A percentile compares a stretch with the other conserved stretches of the same genome.
Conservation (phyloP, 345 rosid species). For the Ceriops decandra region DNA sequence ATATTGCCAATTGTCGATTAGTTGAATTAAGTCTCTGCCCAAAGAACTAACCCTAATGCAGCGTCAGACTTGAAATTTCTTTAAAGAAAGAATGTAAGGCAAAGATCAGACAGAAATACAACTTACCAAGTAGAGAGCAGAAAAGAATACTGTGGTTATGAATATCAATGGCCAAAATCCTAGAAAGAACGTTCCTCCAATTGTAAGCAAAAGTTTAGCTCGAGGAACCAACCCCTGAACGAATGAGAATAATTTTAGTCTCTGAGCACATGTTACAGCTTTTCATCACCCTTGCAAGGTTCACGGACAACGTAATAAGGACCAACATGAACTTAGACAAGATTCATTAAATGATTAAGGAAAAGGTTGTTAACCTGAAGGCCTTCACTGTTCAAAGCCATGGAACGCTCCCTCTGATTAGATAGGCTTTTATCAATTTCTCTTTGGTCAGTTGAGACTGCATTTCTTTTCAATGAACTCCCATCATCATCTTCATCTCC, state of each 20-base stretch:
- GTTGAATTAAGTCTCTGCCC: too few relatives aligned
- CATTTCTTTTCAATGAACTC: constrained; percentile 54
- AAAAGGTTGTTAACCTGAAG: constrained; percentile 58
- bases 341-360: not conserved
- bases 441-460: constrained; percentile 43
- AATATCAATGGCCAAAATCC: constrained; percentile 83
- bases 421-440: constrained; percentile 48
- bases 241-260: constrained; percentile 7
- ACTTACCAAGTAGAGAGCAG: constrained; percentile 76
- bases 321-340: not conserved
- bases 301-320: too few relatives aligned
- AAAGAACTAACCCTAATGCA: not conserved
- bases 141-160: constrained; percentile 59
- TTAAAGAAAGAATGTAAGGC: not conserved
- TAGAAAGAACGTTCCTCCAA: constrained; percentile 92
- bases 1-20: too few relatives aligned
- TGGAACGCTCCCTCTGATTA: constrained; percentile 79
- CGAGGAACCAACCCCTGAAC: constrained; percentile 87
- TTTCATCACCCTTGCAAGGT: too few relatives aligned
- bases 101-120: constrained; percentile 7
- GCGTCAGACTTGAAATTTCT: not conserved
- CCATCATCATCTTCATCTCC: constrained; percentile 48
- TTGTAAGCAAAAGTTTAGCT: constrained; percentile 66
- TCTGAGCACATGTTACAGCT: not conserved
- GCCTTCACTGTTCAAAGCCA: constrained; percentile 95